Evolutionary conservation across 1,139 yeast species (phyloP).

Genomic region (Suhomyces bolitotheri): DNA sequence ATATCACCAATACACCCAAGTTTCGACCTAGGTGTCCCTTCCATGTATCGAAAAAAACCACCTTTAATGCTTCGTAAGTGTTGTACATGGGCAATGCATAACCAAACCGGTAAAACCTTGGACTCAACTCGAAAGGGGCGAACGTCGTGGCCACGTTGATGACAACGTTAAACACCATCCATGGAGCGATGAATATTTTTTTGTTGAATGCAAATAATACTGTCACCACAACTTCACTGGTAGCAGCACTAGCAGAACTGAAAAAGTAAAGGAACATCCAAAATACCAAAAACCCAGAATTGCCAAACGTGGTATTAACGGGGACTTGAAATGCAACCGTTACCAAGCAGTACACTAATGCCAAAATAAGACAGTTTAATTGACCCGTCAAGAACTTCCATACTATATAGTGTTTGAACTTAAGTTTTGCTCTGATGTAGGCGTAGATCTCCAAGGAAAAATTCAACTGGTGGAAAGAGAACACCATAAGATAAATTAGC

Average conservation of each 20-base stretch:
- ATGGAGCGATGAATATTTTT: constrained; percentile 51
- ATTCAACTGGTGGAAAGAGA: constrained; percentile 37
- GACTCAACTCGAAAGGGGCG: constrained; percentile 55
- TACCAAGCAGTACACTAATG: constrained; percentile 56
- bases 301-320: constrained; percentile 54
- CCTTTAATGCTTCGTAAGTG: constrained; percentile 54
- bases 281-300: constrained; percentile 56
- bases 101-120: constrained; percentile 59
- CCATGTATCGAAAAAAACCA: constrained; percentile 56
- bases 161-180: constrained; percentile 66
- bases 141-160: constrained; percentile 62
- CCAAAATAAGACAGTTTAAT: constrained; percentile 49
- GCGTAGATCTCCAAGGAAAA: constrained; percentile 27
- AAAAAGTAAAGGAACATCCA: constrained; percentile 47
- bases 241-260: constrained; percentile 56
- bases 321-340: constrained; percentile 63
- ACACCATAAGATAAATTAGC: constrained; percentile 33
- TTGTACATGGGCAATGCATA: constrained; percentile 67
- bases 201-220: constrained; percentile 36
- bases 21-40: constrained; percentile 58
- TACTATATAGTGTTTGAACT: constrained; percentile 44
- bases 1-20: constrained; percentile 56
- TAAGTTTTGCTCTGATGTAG: constrained; percentile 31
- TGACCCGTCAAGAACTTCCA: constrained; percentile 52
- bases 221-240: constrained; percentile 51